Evolutionary conservation across 2,329 filamentous ascomycete species (phyloP), one percentile per base, ranked within the genome.

Genomic region (Exophiala phaeomuriformis): DNA sequence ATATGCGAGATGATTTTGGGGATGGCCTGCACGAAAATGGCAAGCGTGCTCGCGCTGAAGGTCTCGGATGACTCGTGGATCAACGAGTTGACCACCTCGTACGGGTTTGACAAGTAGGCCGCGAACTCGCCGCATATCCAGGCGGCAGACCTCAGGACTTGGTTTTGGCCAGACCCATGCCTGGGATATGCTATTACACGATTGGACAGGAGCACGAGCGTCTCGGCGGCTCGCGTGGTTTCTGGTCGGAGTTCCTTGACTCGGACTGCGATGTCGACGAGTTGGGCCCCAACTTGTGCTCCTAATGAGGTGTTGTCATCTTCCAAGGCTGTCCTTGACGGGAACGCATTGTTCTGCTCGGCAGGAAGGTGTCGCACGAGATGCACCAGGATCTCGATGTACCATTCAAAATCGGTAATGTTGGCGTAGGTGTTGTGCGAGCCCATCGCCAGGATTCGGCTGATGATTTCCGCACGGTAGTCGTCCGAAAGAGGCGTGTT

Each of bases 401-500:
- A 97, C 93, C 93, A 98, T 62, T 96, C 91, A 68, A 98, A 98
- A 67, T 98, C 91, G 49, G 79, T 74, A 45, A 98, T 77, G 65
- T 90, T 88, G 37, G 80, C 79, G 68, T 97, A 98, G 57, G 90
- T 95, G 60, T 90, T 86, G 60, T 84, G 83, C 5, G 89, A 88
- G 68, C 91, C 97, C 82, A 98, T 95, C 56, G 84, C 82, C 7
- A 97, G 69, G 56, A 97, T 89, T 55, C 87, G 81, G 52, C 80
- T 79, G 49, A 97, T 88, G 19, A 96, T 88, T 63, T 88, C 88
- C 36, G 84, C 75, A 48, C 84, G 84, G 68, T 97, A 98, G 60
- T 95, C 88, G 56, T 90, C 85, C 0, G 93, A 90, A 5, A 97
- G 75, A 6, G 84, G 81, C 4, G 82, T 77, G 58, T 72, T 70